A percentile compares a stretch with the other conserved stretches of the same genome.
These are phyloP conservation scores for Hirsutella thompsonii DNA, from an alignment of 2,329 filamentous ascomycete genomes.

Conservation along the genomic window DNA sequence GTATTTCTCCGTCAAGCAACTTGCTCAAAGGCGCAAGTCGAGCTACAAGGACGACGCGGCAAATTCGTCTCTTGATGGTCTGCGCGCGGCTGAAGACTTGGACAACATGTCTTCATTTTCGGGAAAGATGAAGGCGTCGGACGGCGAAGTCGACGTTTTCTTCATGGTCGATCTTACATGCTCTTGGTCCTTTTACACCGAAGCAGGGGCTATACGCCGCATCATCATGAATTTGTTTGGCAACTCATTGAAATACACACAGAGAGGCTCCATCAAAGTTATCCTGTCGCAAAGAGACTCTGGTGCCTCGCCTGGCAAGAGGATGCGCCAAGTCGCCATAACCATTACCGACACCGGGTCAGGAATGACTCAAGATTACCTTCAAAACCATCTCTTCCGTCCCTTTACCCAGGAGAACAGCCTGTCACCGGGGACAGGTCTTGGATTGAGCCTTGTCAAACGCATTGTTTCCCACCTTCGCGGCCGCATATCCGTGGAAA, in stretches of 20 bases:
- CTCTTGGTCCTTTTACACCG: conserved; percentile 39
- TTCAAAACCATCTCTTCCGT: conserved; percentile 46
- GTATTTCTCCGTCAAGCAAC: conserved; percentile 10
- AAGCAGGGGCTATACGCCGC: conserved; percentile 36
- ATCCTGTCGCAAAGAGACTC: conserved; percentile 11
- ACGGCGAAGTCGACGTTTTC: conserved; percentile 17
- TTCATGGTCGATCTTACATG: conserved; percentile 24
- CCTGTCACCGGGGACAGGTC: conserved; percentile 45
- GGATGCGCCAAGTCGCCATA: conserved; percentile 16
- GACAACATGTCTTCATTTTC: conserved; percentile 6
- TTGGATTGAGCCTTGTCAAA: conserved; percentile 53
- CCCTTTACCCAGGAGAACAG: conserved; percentile 53
- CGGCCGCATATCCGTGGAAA: conserved; percentile 47
- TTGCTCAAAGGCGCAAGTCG: conserved; percentile 4
- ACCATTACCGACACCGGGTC: conserved; percentile 50
- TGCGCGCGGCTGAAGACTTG: conserved; percentile 29
- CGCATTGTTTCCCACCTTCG: conserved; percentile 43
- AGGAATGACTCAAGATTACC: conserved; percentile 51
- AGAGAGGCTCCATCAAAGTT: conserved; percentile 17
- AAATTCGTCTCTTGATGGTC: conserved; percentile 8
- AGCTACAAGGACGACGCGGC: conserved; percentile 3
- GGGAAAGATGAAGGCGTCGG: conserved; percentile 2
- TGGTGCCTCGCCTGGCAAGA: not conserved
- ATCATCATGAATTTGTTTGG: conserved; percentile 52
- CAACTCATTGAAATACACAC: conserved; percentile 50